Evolutionary conservation across 306 rosid species (phyloP).

Genomic region (Gastrolobium villosum): DNA sequence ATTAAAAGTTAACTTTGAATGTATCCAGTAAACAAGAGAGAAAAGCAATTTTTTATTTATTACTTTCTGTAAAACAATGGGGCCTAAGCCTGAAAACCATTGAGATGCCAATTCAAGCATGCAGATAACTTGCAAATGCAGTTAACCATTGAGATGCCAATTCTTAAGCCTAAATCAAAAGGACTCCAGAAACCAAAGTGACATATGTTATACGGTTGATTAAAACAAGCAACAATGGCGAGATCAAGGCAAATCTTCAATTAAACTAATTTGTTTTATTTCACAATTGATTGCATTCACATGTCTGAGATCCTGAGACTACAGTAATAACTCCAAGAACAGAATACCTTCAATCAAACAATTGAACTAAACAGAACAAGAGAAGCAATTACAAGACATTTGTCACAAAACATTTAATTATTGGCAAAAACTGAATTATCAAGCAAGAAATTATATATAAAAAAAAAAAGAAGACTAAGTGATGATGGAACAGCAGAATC

Average conservation of each 20-base stretch:
- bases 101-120: constrained; percentile 12
- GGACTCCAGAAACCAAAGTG: neutral
- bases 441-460: constrained; percentile 19
- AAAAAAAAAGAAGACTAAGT: neutral
- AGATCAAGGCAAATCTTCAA: neutral
- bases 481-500: constrained; percentile 17
- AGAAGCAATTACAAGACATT: neutral
- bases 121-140: neutral
- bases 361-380: neutral
- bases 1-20: neutral
- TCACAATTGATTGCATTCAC: neutral
- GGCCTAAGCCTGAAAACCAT: neutral
- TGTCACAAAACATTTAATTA: neutral
- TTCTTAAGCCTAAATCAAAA: neutral
- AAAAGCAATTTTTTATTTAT: no score
- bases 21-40: no score
- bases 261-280: neutral
- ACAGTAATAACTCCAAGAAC: neutral
- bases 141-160: constrained; percentile 4
- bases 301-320: neutral
- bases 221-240: neutral
- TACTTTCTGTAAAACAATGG: no score
- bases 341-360: neutral
- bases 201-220: neutral
- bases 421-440: constrained; percentile 30